Evolutionary conservation across 108 stramenopile genomes (phyloP).

Genomic region (Cyclostephanos invisitatus): DNA sequence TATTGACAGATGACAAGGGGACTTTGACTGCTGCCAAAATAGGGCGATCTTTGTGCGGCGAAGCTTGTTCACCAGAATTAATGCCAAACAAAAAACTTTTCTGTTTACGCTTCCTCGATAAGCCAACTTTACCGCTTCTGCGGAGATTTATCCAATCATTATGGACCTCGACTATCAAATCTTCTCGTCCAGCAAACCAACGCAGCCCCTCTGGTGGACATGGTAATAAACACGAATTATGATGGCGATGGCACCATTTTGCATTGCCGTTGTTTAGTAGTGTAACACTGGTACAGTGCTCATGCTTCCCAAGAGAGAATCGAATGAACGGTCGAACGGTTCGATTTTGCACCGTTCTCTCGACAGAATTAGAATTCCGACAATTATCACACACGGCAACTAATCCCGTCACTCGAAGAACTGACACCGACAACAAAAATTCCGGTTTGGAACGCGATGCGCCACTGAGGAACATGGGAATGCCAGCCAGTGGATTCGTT

Average conservation of each 20-base stretch:
- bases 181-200: constrained; percentile 48
- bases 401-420: constrained; percentile 36
- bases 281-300: constrained; percentile 31
- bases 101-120: no score
- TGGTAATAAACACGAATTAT: constrained; percentile 42
- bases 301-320: constrained; percentile 40
- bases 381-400: constrained; percentile 23
- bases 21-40: constrained; percentile 41
- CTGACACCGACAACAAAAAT: constrained; percentile 36
- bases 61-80: neutral
- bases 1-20: constrained; percentile 37
- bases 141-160: constrained; percentile 5
- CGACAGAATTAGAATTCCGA: constrained; percentile 3
- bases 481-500: constrained; percentile 9
- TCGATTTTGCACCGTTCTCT: neutral
- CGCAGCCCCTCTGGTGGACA: constrained; percentile 39
- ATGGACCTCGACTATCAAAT: constrained; percentile 44
- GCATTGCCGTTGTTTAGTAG: constrained; percentile 33
- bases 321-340: constrained; percentile 40
- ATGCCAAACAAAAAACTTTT: neutral
- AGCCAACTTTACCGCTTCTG: constrained; percentile 2
- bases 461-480: constrained; percentile 29
- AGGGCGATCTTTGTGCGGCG: constrained; percentile 15
- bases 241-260: constrained; percentile 29
- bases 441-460: constrained; percentile 12